Conservation (phyloP, 306 rosid species). For the Pyrus betulifolia region DNA sequence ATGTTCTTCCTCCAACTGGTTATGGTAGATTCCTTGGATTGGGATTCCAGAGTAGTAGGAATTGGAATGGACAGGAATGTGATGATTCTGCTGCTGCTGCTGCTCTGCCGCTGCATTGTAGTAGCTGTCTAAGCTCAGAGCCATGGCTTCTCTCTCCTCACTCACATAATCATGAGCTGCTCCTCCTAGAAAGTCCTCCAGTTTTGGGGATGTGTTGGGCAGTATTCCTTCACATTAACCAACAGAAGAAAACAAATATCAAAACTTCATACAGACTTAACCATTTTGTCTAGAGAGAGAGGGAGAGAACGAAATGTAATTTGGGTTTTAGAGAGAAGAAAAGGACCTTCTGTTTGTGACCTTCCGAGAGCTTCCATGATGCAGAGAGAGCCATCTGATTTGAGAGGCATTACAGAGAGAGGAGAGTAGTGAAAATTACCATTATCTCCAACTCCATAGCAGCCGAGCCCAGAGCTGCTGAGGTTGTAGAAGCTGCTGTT, state of each 20-base stretch:
- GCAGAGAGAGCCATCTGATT: slow-evolving; percentile 87
- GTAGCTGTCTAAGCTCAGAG: slow-evolving; percentile 77
- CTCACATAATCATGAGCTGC: slow-evolving; percentile 50
- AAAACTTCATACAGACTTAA: not conserved
- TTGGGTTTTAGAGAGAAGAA: not conserved
- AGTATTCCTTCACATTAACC: slow-evolving; percentile 36
- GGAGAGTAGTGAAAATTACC: slow-evolving; percentile 51
- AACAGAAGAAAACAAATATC: not conserved
- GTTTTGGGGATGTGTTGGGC: slow-evolving; percentile 69
- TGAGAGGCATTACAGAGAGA: slow-evolving; percentile 78
- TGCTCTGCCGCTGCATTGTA: slow-evolving; percentile 40
- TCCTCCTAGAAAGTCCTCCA: slow-evolving; percentile 87
- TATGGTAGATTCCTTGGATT: slow-evolving; percentile 38
- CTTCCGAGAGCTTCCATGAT: slow-evolving; percentile 73
- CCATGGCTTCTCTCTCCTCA: slow-evolving; percentile 75
- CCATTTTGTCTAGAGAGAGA: not conserved
- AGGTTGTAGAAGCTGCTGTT: slow-evolving; percentile 39
- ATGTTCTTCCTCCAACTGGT: slow-evolving; percentile 34
- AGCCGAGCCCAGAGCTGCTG: slow-evolving; percentile 34
- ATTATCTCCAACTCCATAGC: slow-evolving; percentile 46
- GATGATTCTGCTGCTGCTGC: slow-evolving; percentile 15
- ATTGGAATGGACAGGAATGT: slow-evolving; percentile 28
- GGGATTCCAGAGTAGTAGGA: slow-evolving; percentile 47
- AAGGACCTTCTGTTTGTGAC: slow-evolving; percentile 65
- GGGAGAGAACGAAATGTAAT: not conserved